Conservation (phyloP, 1,139 yeast species). For the Yamadazyma membranifaciens region DNA sequence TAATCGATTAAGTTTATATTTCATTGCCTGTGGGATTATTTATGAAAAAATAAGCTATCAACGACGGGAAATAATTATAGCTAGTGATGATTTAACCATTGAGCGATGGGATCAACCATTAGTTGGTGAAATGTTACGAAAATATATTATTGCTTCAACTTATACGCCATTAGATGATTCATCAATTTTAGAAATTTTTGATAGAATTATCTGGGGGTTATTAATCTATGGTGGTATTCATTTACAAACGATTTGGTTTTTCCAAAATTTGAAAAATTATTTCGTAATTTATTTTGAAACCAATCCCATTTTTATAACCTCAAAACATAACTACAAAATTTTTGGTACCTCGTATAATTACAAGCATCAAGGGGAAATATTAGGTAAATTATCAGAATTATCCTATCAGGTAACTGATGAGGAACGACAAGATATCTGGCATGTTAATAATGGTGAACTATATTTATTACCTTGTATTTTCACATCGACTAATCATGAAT, state of each 20-base stretch:
- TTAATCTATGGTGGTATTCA: conserved; percentile 45
- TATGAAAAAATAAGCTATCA: conserved; percentile 1
- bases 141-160: conserved; percentile 30
- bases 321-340: conserved; percentile 14
- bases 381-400: conserved; percentile 13
- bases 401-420: conserved; percentile 12
- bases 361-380: conserved; percentile 23
- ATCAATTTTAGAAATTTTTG: conserved; percentile 25
- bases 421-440: conserved; percentile 20
- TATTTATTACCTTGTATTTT: conserved; percentile 26
- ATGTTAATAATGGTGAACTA: conserved; percentile 13
- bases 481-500: conserved; percentile 8
- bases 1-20: conserved; percentile 15
- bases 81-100: conserved; percentile 9
- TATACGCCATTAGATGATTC: conserved; percentile 36
- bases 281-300: conserved; percentile 22
- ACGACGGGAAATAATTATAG: not conserved
- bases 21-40: conserved; percentile 9
- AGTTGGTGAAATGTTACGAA: conserved; percentile 30
- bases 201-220: conserved; percentile 38
- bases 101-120: conserved; percentile 11
- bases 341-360: conserved; percentile 11
- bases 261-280: conserved; percentile 22
- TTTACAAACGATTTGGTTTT: conserved; percentile 40
- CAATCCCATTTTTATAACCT: conserved; percentile 20